Evolutionary conservation across 2,329 filamentous ascomycete genomes (phyloP).

Genomic region (Tolypocladium tundrense): DNA sequence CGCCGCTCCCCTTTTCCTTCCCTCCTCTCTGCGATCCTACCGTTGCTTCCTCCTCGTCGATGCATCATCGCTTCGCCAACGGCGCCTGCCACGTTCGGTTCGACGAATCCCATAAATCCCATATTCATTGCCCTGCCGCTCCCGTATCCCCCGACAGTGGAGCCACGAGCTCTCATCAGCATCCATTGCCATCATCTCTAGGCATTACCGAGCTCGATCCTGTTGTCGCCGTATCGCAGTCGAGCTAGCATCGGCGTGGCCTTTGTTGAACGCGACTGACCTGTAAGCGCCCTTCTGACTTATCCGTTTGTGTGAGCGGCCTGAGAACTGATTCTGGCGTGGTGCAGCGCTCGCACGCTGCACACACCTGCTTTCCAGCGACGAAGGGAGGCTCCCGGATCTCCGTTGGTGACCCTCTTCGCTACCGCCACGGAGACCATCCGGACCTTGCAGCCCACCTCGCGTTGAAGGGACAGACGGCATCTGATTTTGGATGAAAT

Average conservation of each 20-base stretch:
- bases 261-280: no score
- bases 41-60: background rate
- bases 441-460: background rate
- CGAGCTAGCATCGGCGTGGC: background rate
- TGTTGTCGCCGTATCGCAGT: background rate
- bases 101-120: background rate
- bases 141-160: background rate
- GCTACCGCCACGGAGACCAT: background rate
- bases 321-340: background rate
- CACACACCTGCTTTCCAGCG: background rate
- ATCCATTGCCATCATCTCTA: background rate
- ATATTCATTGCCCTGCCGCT: background rate
- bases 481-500: conserved; percentile 2
- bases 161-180: background rate
- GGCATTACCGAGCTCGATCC: background rate
- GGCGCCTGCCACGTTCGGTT: background rate
- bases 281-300: background rate
- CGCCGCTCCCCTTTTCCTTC: background rate
- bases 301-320: background rate
- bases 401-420: background rate
- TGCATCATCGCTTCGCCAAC: background rate
- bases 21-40: background rate
- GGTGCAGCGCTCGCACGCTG: background rate
- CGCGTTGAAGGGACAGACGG: background rate
- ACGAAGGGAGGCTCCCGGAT: background rate